These are phyloP conservation scores for Nothophoma quercina DNA, from an alignment of 2,329 filamentous ascomycete genomes.

Conservation along the genomic window DNA sequence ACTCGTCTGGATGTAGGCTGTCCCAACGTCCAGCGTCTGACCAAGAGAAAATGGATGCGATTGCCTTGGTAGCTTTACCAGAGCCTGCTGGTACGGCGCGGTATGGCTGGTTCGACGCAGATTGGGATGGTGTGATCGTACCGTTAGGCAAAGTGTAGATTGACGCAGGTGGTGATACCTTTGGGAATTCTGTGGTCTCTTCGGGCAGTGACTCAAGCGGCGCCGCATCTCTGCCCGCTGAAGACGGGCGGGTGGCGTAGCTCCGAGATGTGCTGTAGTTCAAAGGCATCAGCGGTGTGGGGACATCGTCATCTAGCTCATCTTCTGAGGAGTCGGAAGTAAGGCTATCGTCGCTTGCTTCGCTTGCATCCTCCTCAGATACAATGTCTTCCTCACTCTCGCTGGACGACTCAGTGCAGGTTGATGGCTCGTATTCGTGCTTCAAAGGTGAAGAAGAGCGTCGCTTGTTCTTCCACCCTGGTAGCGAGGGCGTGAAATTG, in stretches of 20 bases:
- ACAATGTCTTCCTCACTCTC: conserved; percentile 62
- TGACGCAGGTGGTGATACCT: conserved; percentile 52
- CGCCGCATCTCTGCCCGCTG: conserved; percentile 20
- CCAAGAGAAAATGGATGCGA: conserved; percentile 70
- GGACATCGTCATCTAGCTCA: conserved; percentile 60
- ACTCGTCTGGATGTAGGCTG: conserved; percentile 67
- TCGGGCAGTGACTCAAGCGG: conserved; percentile 22
- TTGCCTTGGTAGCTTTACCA: conserved; percentile 61
- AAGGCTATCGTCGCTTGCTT: conserved; percentile 59
- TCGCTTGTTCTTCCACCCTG: conserved; percentile 62
- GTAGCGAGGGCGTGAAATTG: conserved; percentile 58
- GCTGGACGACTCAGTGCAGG: conserved; percentile 67
- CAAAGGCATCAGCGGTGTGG: conserved; percentile 48
- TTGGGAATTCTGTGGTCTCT: conserved; percentile 49
- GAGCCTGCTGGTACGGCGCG: conserved; percentile 61
- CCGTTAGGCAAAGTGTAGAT: conserved; percentile 49
- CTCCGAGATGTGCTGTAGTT: conserved; percentile 29
- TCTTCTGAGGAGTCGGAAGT: conserved; percentile 64
- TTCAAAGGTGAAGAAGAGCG: conserved; percentile 92
- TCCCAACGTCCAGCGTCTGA: conserved; percentile 67
- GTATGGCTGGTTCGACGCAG: conserved; percentile 78
- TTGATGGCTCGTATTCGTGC: conserved; percentile 94
- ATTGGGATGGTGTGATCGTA: conserved; percentile 80
- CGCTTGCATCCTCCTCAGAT: conserved; percentile 52
- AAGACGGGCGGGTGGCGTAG: conserved; percentile 22